phyloP scores from a whole-genome alignment of 2,329 filamentous ascomycete species.

The Colletotrichum sp. region DNA sequence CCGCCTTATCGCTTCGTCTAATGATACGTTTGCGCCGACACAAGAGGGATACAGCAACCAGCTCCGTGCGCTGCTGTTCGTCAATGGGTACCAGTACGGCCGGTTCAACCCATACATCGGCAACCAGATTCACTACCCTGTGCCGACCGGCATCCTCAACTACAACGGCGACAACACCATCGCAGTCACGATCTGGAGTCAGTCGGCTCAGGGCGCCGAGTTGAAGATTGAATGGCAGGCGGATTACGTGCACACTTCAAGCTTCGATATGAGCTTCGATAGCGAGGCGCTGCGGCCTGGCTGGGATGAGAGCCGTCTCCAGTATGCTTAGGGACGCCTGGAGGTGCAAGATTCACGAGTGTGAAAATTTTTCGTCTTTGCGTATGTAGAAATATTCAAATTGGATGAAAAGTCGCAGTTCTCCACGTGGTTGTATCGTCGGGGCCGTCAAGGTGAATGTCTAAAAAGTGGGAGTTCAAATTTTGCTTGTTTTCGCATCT shows the following conservation, averaged over 20 bases:
- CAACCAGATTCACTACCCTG: slow-evolving; percentile 64
- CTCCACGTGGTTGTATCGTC: background rate
- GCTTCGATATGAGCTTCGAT: slow-evolving; percentile 56
- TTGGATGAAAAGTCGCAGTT: background rate
- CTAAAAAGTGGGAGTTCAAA: background rate
- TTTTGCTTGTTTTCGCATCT: background rate
- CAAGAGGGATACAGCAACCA: slow-evolving; percentile 37
- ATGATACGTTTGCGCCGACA: slow-evolving; percentile 39
- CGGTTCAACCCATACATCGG: slow-evolving; percentile 66
- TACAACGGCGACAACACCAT: slow-evolving; percentile 64
- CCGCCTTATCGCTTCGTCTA: slow-evolving; percentile 49
- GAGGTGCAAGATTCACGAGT: no score
- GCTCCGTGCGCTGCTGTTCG: slow-evolving; percentile 59
- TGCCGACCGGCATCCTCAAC: slow-evolving; percentile 63
- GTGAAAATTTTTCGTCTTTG: background rate
- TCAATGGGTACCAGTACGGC: slow-evolving; percentile 71
- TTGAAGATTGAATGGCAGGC: slow-evolving; percentile 55
- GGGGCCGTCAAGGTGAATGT: background rate
- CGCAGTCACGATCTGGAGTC: slow-evolving; percentile 64
- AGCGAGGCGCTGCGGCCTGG: slow-evolving; percentile 52
- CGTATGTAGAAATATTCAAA: background rate
- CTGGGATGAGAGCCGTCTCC: slow-evolving; percentile 47
- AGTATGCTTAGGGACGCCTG: slow-evolving; percentile 31
- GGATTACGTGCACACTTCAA: slow-evolving; percentile 59
- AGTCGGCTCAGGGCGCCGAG: slow-evolving; percentile 55